Evolutionary conservation across 768 basidiomycete species (phyloP).

Genomic region (Collybia mongolica): DNA sequence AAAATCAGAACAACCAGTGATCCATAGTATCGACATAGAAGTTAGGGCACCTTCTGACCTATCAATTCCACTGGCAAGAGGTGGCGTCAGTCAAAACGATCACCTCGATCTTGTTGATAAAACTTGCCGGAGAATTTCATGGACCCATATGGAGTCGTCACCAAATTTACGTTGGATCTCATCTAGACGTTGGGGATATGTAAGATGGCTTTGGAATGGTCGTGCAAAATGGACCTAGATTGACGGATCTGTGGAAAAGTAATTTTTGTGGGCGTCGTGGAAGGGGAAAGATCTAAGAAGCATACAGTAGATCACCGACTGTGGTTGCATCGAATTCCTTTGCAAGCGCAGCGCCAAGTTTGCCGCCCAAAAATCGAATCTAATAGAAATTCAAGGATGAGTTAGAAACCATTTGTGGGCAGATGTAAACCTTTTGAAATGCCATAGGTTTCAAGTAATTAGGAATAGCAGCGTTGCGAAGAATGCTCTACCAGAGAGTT

Average conservation of each 20-base stretch:
- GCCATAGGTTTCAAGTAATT: conserved; percentile 78
- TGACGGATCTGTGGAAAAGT: conserved; percentile 45
- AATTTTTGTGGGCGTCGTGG: conserved; percentile 3
- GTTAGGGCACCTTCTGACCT: conserved; percentile 69
- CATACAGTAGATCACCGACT: conserved; percentile 88
- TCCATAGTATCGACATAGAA: not conserved
- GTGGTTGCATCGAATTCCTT: conserved; percentile 87
- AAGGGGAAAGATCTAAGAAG: conserved; percentile 8
- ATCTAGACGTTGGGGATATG: conserved; percentile 37
- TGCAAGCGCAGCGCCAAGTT: conserved; percentile 85
- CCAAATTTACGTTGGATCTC: conserved; percentile 82
- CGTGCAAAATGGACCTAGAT: conserved; percentile 42
- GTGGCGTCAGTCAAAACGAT: not conserved
- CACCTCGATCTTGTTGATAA: not conserved
- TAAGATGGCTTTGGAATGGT: not conserved
- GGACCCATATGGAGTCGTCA: conserved; percentile 87
- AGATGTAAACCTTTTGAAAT: conserved; percentile 73
- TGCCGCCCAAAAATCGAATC: conserved; percentile 96
- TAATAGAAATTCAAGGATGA: conserved; percentile 22
- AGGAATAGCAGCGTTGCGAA: conserved; percentile 82
- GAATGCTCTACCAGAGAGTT: conserved; percentile 58
- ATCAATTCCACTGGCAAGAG: conserved; percentile 70
- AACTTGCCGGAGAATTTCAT: conserved; percentile 79
- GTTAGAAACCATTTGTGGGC: not conserved
- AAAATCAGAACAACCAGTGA: conserved; percentile 5